Conservation (phyloP, 371 early-diverging fungal species). For the Synchytrium microbalum region DNA sequence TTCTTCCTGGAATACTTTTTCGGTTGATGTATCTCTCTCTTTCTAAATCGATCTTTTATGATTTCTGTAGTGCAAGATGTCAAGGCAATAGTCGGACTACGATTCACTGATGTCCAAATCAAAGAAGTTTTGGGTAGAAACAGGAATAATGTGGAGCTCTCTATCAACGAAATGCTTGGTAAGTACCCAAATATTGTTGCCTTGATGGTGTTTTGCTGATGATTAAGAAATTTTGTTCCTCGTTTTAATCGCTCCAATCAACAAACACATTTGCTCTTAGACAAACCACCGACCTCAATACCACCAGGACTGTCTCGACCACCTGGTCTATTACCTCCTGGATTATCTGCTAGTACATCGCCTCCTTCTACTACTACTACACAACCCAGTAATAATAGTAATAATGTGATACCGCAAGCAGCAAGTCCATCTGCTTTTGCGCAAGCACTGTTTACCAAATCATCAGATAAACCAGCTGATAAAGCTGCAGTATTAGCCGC, state of each 20-base stretch:
- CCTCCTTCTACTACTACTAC: constrained; percentile 2
- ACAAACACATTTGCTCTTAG: no score
- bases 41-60: no score
- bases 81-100: constrained; percentile 7
- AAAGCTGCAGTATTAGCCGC: not conserved
- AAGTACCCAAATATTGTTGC: not conserved
- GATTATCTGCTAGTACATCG: constrained; percentile 1
- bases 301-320: constrained; percentile 11
- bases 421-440: constrained; percentile 1
- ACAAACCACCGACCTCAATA: no score
- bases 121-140: constrained; percentile 2
- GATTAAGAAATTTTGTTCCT: no score
- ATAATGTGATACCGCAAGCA: not conserved
- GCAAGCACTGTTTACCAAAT: not conserved
- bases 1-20: no score
- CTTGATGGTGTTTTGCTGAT: no score
- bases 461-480: not conserved
- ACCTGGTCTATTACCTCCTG: constrained; percentile 1
- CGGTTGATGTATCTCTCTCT: no score
- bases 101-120: constrained; percentile 11
- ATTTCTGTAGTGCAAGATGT: constrained; percentile 14
- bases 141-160: constrained; percentile 7
- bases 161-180: not conserved
- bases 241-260: no score
- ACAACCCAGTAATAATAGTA: constrained; percentile 5